Evolutionary conservation across 768 basidiomycete species (phyloP), one percentile per base, ranked within the genome.

Genomic region (Russula sp.): DNA sequence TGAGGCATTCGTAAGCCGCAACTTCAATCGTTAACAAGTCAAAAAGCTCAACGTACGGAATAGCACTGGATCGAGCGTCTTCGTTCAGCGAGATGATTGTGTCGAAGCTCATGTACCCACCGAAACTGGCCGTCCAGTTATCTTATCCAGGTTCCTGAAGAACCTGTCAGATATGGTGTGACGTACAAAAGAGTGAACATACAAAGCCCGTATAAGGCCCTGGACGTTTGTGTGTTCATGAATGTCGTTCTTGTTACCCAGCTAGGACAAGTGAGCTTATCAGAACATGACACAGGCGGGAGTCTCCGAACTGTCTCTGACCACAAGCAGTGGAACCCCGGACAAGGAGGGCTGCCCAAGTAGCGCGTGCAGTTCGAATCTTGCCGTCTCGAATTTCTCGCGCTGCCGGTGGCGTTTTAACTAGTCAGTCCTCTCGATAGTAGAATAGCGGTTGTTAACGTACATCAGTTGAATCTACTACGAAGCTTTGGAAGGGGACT

Each of bases 201-300:
- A 89, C 93, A 94, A 75, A 56, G 82, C 82, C 52, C 78, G 80
- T 57, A 97, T 97, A 45, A 97, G 77, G 53, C 94, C 91, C 66
- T 94, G 89, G 2, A 95, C 88, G 9, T 85, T 73, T 14, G 86
- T 83, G 63, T 92, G 90, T 9, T 79, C 83, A 2, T 86, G 81
- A 1, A 96, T 68, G 72, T 97, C 94, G 67, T 93, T 96, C 77
- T 97, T 97, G 75, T 97, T 97, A 4, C 94, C 94, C 22, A 97
- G 79, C 90, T 91, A 54, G 40, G 20, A 58, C 39, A 57, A 39
- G 54, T 49, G 34, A 13, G 48, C 14, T 16, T 49, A 40, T 52
- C n/a, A 31, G 37, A 39, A 53, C 6, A 37, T 13, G 40, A 10
- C 31, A 13, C 42, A 64, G 7, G 51, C 7, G 40, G 22, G 39